Evolutionary conservation across 2,329 filamentous ascomycete genomes (phyloP), one percentile per base, ranked within the genome.

Genomic region (Penicillium concentricum): DNA sequence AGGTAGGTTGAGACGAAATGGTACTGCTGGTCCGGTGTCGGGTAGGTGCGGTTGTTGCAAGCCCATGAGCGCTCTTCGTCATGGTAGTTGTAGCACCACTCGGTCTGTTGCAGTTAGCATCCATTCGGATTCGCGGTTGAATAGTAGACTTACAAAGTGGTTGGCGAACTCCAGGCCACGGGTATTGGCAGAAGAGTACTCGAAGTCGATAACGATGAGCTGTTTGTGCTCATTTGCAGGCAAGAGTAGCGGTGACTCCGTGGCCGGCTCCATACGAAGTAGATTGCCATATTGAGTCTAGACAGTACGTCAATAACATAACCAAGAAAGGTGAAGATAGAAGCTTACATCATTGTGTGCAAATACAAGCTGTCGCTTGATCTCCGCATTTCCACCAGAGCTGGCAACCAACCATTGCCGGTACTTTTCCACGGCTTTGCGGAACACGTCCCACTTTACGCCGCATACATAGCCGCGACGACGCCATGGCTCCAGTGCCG

Each of bases 231-330:
- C 87, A 74, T 97, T 97, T 57, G 90, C 87, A 0, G 94, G 92
- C 48, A 94, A 84, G 12, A 97, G 82, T 8, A 97, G 83, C 0
- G 93, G 94, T 0, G 92, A 97, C 66, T 92, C 88, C 47, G 81
- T 82, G 38, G 78, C 78, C 2, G 85, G 85, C 63, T 91, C 84
- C 72, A 88, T 78, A 37, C 92, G 91, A 48, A 99, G 85, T 61
- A 99, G 94, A 71, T 99, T 99, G 62, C 94, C 94, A 69, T 99
- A 97, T 86, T 99, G 94, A 5, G 94, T 96, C 91, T 96, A 59
- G 12, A 32, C 6, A 12, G 10, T 13, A 34, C 2, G 45, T 68
- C 43, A 72, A 66, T 52, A 60, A 44, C 70, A 67, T 51, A 56
- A n/a, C n/a, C 20, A 6, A 16, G 8, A 7, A 26, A 43, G 8